A percentile compares a stretch with the other conserved stretches of the same genome.
phyloP scores from a whole-genome alignment of 768 basidiomycete species.

The Paxillus involutus region DNA sequence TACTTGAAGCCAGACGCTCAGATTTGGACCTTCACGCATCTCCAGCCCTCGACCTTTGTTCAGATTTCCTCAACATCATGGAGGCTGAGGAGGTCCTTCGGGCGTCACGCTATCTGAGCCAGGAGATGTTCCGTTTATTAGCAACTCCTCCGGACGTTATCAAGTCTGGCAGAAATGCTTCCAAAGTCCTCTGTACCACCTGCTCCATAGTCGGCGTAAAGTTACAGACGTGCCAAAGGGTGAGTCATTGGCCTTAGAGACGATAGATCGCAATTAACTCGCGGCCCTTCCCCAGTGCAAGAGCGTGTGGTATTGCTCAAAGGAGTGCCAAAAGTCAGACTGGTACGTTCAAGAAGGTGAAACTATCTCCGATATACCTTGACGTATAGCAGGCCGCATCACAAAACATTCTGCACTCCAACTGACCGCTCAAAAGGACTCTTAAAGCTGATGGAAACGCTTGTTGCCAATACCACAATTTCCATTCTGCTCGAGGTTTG shows the following conservation, averaged over 20 bases:
- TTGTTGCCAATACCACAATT: conserved; percentile 7
- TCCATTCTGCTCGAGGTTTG: conserved; percentile 7
- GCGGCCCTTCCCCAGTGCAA: conserved; percentile 11
- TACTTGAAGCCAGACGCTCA: no score
- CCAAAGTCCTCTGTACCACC: conserved; percentile 13
- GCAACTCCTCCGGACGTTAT: conserved; percentile 9
- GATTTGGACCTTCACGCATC: no score
- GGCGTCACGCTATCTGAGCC: conserved; percentile 6
- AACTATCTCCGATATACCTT: not conserved
- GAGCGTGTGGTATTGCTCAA: conserved; percentile 21
- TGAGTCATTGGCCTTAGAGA: not conserved
- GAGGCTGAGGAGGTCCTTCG: not conserved
- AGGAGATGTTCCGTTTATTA: conserved; percentile 2
- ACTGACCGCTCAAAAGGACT: conserved; percentile 14
- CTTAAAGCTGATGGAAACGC: conserved; percentile 11
- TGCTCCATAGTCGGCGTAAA: conserved; percentile 8
- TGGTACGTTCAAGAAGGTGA: conserved; percentile 7
- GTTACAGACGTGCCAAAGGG: conserved; percentile 13
- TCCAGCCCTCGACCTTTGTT: no score
- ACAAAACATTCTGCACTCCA: conserved; percentile 8
- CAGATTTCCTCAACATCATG: no score
- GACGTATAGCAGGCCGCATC: conserved; percentile 6
- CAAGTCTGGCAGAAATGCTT: conserved; percentile 4
- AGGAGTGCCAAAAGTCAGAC: conserved; percentile 19
- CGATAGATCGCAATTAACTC: not conserved